Conservation (phyloP, 352 stramenopile species). For the Globisporangium megalacanthum region DNA sequence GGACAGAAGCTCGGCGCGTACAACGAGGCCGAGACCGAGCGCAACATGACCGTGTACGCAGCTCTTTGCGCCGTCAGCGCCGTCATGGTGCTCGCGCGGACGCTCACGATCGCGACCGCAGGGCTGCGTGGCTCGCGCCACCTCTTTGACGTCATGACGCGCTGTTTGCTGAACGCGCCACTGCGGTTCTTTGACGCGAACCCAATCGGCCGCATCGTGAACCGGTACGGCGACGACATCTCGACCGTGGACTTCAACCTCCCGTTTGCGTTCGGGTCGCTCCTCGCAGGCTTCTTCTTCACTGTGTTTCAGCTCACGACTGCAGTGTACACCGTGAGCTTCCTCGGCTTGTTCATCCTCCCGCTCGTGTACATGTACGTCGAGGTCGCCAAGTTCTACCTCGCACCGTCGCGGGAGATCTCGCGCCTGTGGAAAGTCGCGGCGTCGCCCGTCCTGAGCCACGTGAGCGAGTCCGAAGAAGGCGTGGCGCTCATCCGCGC, state of each 20-base stretch:
- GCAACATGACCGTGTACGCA: constrained; percentile 24
- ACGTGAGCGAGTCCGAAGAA: constrained; percentile 30
- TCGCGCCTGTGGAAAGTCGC: constrained; percentile 27
- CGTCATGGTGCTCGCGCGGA: constrained; percentile 24
- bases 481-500: constrained; percentile 30
- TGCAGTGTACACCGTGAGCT: constrained; percentile 59
- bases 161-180: constrained; percentile 69
- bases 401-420: constrained; percentile 27
- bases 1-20: constrained; percentile 1
- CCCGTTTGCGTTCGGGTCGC: constrained; percentile 11
- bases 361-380: constrained; percentile 44
- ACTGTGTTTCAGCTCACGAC: constrained; percentile 58
- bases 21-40: neutral
- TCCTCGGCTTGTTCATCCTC: constrained; percentile 55
- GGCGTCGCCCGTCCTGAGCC: constrained; percentile 26
- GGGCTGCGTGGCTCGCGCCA: constrained; percentile 23
- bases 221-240: constrained; percentile 84
- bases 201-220: constrained; percentile 78
- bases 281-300: constrained; percentile 38
- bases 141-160: constrained; percentile 75
- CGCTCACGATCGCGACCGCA: constrained; percentile 16
- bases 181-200: constrained; percentile 89
- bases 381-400: constrained; percentile 23
- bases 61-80: constrained; percentile 7
- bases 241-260: constrained; percentile 73